A percentile compares a stretch with the other conserved stretches of the same genome.
phyloP scores from a whole-genome alignment of 202 grass and related monocot species.

The Panicum hallii region DNA sequence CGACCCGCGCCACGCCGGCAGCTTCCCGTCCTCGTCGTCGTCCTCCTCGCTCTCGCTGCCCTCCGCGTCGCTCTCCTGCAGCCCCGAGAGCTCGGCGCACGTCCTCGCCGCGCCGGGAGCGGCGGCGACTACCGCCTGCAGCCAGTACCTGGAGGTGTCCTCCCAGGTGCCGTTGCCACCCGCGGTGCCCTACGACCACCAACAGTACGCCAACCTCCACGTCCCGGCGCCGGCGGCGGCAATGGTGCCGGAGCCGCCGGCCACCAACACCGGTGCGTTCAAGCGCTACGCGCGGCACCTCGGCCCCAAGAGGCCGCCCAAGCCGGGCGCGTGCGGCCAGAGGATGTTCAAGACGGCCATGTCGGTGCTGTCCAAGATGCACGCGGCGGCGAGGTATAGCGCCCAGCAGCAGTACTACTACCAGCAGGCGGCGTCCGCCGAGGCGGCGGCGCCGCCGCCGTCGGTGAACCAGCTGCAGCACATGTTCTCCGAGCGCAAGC shows the following conservation, averaged over 20 bases:
- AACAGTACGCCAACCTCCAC: slow-evolving; percentile 36
- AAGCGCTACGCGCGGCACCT: slow-evolving; percentile 46
- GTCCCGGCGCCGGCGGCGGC: not conserved
- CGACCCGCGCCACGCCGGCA: slow-evolving; percentile 5
- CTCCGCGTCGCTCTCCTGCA: slow-evolving; percentile 54
- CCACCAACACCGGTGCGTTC: slow-evolving; percentile 32
- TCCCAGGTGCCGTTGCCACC: slow-evolving; percentile 37
- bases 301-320: not conserved
- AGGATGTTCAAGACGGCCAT: slow-evolving; percentile 72
- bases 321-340: slow-evolving; percentile 44
- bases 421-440: slow-evolving; percentile 21
- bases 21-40: slow-evolving; percentile 44
- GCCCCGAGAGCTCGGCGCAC: slow-evolving; percentile 37
- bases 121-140: not conserved
- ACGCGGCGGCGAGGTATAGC: slow-evolving; percentile 19
- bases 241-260: not conserved
- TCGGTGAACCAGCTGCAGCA: slow-evolving; percentile 72
- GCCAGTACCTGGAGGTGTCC: slow-evolving; percentile 51
- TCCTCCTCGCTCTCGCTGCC: slow-evolving; percentile 46
- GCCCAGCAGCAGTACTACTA: slow-evolving; percentile 35
- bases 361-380: slow-evolving; percentile 50
- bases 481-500: slow-evolving; percentile 67
- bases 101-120: not conserved
- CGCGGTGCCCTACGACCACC: not conserved
- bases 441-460: slow-evolving; percentile 6